Conservation (phyloP, 2,329 filamentous ascomycete species). For the Stachybotrys echinatus region DNA sequence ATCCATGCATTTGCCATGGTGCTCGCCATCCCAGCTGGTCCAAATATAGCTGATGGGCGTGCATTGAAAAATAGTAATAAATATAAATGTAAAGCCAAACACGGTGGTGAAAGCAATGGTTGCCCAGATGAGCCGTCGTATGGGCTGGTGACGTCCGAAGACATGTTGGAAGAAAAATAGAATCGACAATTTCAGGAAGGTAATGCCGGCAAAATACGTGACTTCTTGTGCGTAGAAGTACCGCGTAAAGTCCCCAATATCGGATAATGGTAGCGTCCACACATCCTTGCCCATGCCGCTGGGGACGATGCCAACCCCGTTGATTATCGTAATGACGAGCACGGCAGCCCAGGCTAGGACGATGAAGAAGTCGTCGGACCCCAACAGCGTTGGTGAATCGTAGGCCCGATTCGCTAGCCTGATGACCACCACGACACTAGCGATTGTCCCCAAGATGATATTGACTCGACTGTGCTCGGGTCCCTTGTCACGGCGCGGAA, state of each 20-base stretch:
- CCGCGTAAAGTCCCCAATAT: conserved; percentile 31
- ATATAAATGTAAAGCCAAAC: conserved; percentile 29
- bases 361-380: conserved; percentile 24
- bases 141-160: conserved; percentile 29
- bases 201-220: conserved; percentile 36
- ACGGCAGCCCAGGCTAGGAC: conserved; percentile 13
- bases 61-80: conserved; percentile 39
- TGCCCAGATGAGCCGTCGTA: conserved; percentile 28
- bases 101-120: conserved; percentile 28
- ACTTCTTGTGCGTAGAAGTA: conserved; percentile 30
- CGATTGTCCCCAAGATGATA: too few species aligned
- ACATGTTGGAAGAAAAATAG: conserved; percentile 44
- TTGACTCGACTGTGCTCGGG: too few species aligned
- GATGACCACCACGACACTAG: too few species aligned
- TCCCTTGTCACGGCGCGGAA: too few species aligned
- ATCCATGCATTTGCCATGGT: conserved; percentile 36
- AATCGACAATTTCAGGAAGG: conserved; percentile 39
- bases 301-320: too few species aligned
- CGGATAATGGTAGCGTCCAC: conserved; percentile 31
- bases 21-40: conserved; percentile 37
- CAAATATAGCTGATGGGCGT: conserved; percentile 39
- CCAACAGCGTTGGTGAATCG: too few species aligned
- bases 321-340: conserved; percentile 16
- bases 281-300: conserved; percentile 37
- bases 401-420: too few species aligned